Conservation (phyloP, 1,284 basidiomycete genomes). For the Chiua sp. region DNA sequence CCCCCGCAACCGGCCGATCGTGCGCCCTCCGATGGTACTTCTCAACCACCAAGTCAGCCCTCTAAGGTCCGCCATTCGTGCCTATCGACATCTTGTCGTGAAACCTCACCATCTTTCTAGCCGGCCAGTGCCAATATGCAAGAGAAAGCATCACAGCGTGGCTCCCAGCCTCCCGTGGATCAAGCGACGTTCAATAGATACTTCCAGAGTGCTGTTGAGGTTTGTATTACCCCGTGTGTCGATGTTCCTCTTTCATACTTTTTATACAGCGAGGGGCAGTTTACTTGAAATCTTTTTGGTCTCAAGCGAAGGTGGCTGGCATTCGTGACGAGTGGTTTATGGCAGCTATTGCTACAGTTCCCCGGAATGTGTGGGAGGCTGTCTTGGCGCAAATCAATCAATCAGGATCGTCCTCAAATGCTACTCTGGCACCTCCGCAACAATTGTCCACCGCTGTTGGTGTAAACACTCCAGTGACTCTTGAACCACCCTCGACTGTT, state of each 20-base stretch:
- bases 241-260: conserved; percentile 5
- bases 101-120: conserved; percentile 2
- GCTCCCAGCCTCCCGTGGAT: conserved; percentile 2
- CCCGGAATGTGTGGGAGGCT: conserved; percentile 17
- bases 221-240: conserved; percentile 16
- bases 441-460: not conserved
- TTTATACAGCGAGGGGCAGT: conserved; percentile 21
- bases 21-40: not conserved
- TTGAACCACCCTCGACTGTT: not conserved
- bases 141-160: conserved; percentile 5
- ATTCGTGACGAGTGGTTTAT: conserved; percentile 28
- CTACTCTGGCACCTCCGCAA: not conserved
- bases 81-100: not conserved
- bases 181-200: conserved; percentile 23
- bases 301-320: conserved; percentile 19
- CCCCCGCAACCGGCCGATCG: conserved; percentile 1
- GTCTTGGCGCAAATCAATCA: conserved; percentile 10
- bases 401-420: not conserved
- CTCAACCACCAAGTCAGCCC: conserved; percentile 11
- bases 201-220: conserved; percentile 29
- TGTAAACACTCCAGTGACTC: not conserved
- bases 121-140: conserved; percentile 1
- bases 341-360: conserved; percentile 25
- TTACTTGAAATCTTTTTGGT: conserved; percentile 17
- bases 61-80: conserved; percentile 4